Base-by-base conservation (phyloP, 1,284 basidiomycete species). In the Ganoderma lingzhi region DNA sequence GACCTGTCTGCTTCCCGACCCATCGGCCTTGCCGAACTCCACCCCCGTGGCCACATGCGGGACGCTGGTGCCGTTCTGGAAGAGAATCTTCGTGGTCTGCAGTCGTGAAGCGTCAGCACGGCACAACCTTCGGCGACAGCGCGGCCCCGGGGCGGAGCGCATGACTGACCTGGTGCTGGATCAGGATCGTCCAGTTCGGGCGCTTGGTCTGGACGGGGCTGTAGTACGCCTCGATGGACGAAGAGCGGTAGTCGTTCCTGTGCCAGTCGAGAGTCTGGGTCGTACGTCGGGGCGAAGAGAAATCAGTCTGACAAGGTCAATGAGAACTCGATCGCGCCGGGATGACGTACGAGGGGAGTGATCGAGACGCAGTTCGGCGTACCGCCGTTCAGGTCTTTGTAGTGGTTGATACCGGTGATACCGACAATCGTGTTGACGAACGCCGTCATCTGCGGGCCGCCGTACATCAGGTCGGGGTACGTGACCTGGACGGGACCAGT, bases 281-380 rank as follows among this genome's bases (percentile, higher is more conserved):
- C 1, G 8, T 12, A 6, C 9, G 19, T 37, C 17, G 30, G 8
- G n/a, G 1, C 6, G 45, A 17, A 14, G 8, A n/a, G 2, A 9
- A 32, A 9, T 39, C n/a, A 63, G 39, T 23, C 62, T 42, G n/a
- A 28, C 23, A 42, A 12, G 35, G 15, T 12, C 5, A 35, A 1
- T 23, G 2, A 12, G 12, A 1, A 14, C 17, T 1, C 6, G 4
- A 0, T 0, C 48, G n/a, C 28, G 45, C 23, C 23, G 39, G 48
- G n/a, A 32, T 6, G 19, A 76, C 81, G 53, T 65, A 84, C 84
- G 32, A 84, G 67, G 6, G 87, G 87, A 0, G 85, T 86, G 68
- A 86, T 85, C 0, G 87, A 85, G 0, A 90, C 88, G 55, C 85
- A 86, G 70, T 88, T 88, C 3, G 87, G 83, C 15, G 81, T 80